Evolutionary conservation across 768 basidiomycete genomes (phyloP).

Genomic region (Strobilomyces echinocephalus): DNA sequence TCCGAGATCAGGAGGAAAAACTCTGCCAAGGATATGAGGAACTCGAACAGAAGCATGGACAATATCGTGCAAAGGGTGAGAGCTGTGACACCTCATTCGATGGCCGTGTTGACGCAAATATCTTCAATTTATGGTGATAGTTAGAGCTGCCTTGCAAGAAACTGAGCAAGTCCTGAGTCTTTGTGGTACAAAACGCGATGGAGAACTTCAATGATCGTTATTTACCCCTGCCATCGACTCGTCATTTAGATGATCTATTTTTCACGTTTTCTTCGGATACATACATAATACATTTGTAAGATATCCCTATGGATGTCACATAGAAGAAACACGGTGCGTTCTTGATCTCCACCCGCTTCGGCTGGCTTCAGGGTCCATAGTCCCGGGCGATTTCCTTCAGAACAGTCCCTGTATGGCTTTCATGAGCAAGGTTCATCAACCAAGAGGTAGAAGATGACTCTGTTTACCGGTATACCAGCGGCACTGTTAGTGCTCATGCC

Average conservation of each 20-base stretch:
- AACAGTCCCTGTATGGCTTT: slow-evolving; percentile 21
- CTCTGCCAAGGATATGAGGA: slow-evolving; percentile 36
- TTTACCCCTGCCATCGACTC: not conserved
- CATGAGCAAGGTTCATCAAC: slow-evolving; percentile 20
- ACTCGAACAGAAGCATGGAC: slow-evolving; percentile 38
- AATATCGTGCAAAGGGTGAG: slow-evolving; percentile 41
- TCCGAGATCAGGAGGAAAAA: slow-evolving; percentile 39
- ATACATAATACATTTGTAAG: not conserved
- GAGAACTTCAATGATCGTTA: slow-evolving; percentile 10
- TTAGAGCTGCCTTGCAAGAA: slow-evolving; percentile 40
- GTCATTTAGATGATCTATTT: not conserved
- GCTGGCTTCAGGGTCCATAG: not conserved
- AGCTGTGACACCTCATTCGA: not conserved
- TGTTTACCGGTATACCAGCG: not conserved
- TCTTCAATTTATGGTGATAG: slow-evolving; percentile 19
- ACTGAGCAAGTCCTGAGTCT: slow-evolving; percentile 41
- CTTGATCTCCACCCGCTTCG: no score
- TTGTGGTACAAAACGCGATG: slow-evolving; percentile 43
- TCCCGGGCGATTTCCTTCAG: slow-evolving; percentile 16
- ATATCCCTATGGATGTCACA: not conserved
- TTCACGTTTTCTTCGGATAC: not conserved
- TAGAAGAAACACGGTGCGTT: not conserved
- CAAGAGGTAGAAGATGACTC: slow-evolving; percentile 18
- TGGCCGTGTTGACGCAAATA: slow-evolving; percentile 4
- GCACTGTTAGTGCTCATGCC: slow-evolving; percentile 8